Percentiles rank a stretch among this genome's conserved stretches.
phyloP scores from a whole-genome alignment of 2,329 filamentous ascomycete genomes.

The Teratosphaeria gauchensis region DNA sequence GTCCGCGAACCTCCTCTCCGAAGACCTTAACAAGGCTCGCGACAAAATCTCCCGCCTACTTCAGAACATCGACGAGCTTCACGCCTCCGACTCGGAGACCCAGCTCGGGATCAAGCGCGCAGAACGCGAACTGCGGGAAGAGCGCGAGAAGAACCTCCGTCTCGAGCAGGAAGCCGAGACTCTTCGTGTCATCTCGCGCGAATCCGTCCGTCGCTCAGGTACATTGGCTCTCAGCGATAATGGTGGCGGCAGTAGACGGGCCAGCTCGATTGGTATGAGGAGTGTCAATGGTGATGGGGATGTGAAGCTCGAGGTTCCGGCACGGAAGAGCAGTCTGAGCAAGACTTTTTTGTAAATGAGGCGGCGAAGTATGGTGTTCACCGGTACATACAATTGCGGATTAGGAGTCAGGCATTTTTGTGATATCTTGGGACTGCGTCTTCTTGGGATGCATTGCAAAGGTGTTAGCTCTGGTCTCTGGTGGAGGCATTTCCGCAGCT shows the following conservation, averaged over 20 bases:
- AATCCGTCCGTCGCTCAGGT: slow-evolving; percentile 31
- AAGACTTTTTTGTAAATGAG: slow-evolving; percentile 42
- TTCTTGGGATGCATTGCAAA: not conserved
- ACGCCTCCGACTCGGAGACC: slow-evolving; percentile 71
- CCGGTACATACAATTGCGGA: not conserved
- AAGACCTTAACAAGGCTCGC: slow-evolving; percentile 74
- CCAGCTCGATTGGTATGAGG: slow-evolving; percentile 31
- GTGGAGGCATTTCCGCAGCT: not conserved
- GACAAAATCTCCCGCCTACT: slow-evolving; percentile 89
- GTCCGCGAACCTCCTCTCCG: slow-evolving; percentile 64
- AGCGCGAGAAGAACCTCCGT: slow-evolving; percentile 67
- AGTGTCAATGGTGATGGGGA: slow-evolving; percentile 23
- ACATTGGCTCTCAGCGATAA: slow-evolving; percentile 34
- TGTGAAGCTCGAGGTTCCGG: slow-evolving; percentile 27
- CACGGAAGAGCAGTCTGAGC: slow-evolving; percentile 34
- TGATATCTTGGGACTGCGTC: not conserved
- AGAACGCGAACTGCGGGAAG: slow-evolving; percentile 82
- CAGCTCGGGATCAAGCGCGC: slow-evolving; percentile 76
- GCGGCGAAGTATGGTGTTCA: slow-evolving; percentile 4
- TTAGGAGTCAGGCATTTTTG: slow-evolving; percentile 12
- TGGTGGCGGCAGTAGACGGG: slow-evolving; percentile 34
- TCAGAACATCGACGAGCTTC: slow-evolving; percentile 84
- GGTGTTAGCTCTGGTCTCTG: not conserved
- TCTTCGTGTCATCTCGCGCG: slow-evolving; percentile 62
- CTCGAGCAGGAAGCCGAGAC: slow-evolving; percentile 84